Percentiles rank a stretch among this genome's conserved stretches.
phyloP scores from a whole-genome alignment of 176 grass and related monocot species.

The Ensete ventricosum region DNA sequence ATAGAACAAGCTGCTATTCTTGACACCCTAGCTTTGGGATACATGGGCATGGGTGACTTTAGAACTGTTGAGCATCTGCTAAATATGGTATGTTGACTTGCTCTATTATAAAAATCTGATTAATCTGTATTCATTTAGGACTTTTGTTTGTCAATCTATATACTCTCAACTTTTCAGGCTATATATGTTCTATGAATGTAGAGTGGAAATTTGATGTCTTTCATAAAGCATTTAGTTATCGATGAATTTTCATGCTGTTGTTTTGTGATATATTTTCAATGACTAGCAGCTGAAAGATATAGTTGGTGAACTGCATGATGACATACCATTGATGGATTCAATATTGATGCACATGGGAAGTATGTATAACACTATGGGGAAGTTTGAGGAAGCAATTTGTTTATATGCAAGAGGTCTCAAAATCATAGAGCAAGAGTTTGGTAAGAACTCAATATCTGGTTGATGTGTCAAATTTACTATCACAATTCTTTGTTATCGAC shows the following conservation, averaged over 20 bases:
- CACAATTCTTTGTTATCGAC: neutral
- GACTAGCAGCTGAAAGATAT: conserved; percentile 26
- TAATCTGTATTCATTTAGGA: neutral
- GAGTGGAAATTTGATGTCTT: neutral
- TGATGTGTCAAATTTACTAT: neutral
- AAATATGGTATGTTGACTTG: conserved; percentile 15
- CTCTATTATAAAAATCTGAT: neutral
- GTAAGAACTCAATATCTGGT: conserved; percentile 11
- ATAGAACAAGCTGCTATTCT: conserved; percentile 38
- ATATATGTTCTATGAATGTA: neutral
- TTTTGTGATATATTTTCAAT: neutral
- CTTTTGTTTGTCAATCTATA: neutral
- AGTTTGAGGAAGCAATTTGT: conserved; percentile 31
- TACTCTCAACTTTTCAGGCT: neutral
- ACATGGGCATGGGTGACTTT: conserved; percentile 17
- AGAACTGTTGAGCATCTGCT: conserved; percentile 23
- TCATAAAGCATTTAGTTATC: neutral
- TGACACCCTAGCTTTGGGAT: conserved; percentile 36
- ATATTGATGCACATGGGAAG: conserved; percentile 34
- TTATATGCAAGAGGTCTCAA: conserved; percentile 31
- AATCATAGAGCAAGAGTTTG: conserved; percentile 29
- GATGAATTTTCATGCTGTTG: neutral
- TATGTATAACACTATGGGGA: conserved; percentile 26
- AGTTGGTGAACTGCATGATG: conserved; percentile 20
- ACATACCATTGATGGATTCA: conserved; percentile 19